Percentiles rank a stretch among this genome's conserved stretches.
Evolutionary conservation across 2,329 filamentous ascomycete species (phyloP).

Genomic region (Diaporthe ampelina): DNA sequence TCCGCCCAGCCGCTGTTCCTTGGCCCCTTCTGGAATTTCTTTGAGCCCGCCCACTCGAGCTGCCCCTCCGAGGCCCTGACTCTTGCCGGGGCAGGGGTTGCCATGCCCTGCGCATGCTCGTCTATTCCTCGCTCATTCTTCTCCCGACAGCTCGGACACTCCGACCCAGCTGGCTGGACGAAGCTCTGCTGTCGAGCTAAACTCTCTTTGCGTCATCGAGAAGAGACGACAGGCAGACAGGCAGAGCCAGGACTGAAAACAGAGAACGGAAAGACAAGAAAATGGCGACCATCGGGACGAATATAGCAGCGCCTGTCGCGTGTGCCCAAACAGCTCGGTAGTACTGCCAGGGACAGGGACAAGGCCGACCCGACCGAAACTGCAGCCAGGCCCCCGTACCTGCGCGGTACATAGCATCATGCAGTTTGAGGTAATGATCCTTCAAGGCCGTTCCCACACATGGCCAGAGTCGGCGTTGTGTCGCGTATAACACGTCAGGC

Average conservation of each 20-base stretch:
- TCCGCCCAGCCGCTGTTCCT: constrained; percentile 27
- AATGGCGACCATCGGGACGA: constrained; percentile 22
- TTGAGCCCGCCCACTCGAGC: constrained; percentile 7
- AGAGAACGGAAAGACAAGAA: background rate
- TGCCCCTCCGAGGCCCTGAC: constrained; percentile 17
- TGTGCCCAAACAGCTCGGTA: background rate
- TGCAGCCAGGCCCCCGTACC: constrained; percentile 23
- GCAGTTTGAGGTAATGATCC: constrained; percentile 15
- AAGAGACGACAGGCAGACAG: background rate
- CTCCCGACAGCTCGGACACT: constrained; percentile 23
- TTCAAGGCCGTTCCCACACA: constrained; percentile 32
- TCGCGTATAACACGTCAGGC: background rate
- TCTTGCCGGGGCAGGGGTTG: constrained; percentile 37
- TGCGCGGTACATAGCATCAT: constrained; percentile 32
- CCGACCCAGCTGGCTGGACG: constrained; percentile 6
- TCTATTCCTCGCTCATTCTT: constrained; percentile 13
- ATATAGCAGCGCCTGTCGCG: constrained; percentile 29
- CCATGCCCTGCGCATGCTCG: constrained; percentile 12
- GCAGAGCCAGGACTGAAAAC: background rate
- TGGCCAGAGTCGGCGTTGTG: constrained; percentile 28
- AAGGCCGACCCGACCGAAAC: constrained; percentile 23
- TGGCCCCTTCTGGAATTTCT: constrained; percentile 37
- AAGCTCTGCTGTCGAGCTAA: constrained; percentile 16
- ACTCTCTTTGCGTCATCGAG: background rate
- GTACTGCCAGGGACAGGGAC: constrained; percentile 7